phyloP scores from a whole-genome alignment of 106 monocot genomes.

The Posidonia australis region DNA sequence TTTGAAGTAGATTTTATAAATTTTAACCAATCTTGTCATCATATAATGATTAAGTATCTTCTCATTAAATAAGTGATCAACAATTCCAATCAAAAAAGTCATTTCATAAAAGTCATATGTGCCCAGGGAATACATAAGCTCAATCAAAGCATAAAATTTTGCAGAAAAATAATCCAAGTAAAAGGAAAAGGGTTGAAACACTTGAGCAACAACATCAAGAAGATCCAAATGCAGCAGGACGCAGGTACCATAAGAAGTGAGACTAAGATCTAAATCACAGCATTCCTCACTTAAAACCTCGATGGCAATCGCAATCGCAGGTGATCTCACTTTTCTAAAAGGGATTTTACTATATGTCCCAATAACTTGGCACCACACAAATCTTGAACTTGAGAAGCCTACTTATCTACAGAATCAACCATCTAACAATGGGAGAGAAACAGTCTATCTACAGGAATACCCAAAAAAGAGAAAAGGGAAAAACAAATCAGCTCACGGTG shows the following conservation, averaged over 20 bases:
- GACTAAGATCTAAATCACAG: no score
- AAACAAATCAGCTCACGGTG: constrained; percentile 34
- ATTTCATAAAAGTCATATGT: background rate
- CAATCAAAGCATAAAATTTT: background rate
- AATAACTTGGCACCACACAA: no score
- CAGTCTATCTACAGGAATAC: background rate
- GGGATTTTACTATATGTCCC: no score
- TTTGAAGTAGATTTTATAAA: no score
- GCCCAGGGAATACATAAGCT: background rate
- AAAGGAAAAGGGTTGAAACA: background rate
- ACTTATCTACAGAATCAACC: no score
- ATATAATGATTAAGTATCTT: background rate
- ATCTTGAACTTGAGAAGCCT: no score
- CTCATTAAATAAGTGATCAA: background rate
- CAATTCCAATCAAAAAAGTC: background rate
- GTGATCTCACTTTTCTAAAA: no score
- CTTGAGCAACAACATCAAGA: background rate
- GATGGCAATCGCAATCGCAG: no score
- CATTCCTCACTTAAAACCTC: no score
- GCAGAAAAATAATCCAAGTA: background rate
- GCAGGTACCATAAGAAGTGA: background rate
- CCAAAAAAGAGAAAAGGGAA: background rate
- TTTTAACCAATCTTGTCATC: no score
- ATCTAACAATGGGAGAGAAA: background rate
- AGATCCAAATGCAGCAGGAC: background rate